phyloP scores from a whole-genome alignment of 2,329 filamentous ascomycete species.

The Fusarium sp. region DNA sequence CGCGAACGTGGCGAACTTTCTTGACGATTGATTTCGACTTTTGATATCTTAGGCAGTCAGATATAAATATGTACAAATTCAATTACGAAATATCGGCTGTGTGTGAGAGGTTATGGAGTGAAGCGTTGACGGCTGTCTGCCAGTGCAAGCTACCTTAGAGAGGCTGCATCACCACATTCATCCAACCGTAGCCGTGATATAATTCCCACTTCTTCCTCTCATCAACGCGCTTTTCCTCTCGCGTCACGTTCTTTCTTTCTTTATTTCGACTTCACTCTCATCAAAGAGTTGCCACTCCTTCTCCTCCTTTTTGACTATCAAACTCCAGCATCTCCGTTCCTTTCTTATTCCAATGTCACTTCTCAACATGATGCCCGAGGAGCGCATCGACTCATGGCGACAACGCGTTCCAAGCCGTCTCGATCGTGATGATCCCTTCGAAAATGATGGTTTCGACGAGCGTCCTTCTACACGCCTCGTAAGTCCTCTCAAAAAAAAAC shows the following conservation, averaged over 20 bases:
- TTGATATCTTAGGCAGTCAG: not conserved
- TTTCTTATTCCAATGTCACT: not conserved
- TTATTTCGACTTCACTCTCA: no score
- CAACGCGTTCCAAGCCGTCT: slow-evolving; percentile 50
- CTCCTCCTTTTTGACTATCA: not conserved
- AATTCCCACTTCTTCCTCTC: not conserved
- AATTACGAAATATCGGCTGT: fast-evolving
- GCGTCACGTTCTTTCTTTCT: not conserved
- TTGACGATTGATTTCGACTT: not conserved
- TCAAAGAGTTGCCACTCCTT: not conserved
- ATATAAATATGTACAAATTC: not conserved
- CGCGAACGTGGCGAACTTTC: slow-evolving; percentile 47
- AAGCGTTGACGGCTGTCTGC: slow-evolving; percentile 22
- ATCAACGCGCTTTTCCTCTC: no score
- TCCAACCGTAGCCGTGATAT: not conserved
- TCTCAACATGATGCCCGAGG: slow-evolving; percentile 10
- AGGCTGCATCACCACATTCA: not conserved
- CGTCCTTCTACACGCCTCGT: slow-evolving; percentile 49
- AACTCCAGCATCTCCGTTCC: not conserved
- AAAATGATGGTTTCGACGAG: slow-evolving; percentile 47
- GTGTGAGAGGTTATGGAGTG: not conserved
- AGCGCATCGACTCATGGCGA: slow-evolving; percentile 50
- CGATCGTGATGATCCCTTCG: slow-evolving; percentile 52
- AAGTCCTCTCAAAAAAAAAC: not conserved
- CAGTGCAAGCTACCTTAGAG: slow-evolving; percentile 14